phyloP scores from a whole-genome alignment of 2,329 filamentous ascomycete species.

The Colletotrichum nymphaeae region DNA sequence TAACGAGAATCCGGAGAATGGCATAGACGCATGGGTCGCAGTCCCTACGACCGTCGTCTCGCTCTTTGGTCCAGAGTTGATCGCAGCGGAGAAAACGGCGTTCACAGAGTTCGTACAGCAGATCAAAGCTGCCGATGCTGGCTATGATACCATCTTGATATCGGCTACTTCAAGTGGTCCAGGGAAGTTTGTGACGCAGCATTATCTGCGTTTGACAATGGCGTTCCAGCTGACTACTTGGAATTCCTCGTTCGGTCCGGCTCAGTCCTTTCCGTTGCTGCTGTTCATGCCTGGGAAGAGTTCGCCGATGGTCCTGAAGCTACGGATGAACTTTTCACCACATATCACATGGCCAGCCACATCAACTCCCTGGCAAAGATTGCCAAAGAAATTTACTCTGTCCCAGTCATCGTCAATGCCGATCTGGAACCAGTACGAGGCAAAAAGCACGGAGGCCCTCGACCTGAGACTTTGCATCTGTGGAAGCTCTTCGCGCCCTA shows the following conservation, averaged over 20 bases:
- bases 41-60: background rate
- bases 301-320: background rate
- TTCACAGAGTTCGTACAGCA: background rate
- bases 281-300: background rate
- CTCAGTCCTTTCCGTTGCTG: background rate
- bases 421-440: background rate
- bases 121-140: background rate
- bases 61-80: background rate
- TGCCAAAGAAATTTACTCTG: conserved; percentile 12
- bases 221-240: background rate
- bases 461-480: background rate
- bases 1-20: background rate
- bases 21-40: too few species aligned
- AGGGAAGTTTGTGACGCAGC: background rate
- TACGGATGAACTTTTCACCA: background rate
- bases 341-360: background rate
- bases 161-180: background rate
- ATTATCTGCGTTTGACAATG: background rate
- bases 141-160: background rate
- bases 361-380: background rate
- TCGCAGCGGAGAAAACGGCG: background rate
- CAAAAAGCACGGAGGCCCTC: background rate
- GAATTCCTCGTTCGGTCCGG: background rate
- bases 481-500: background rate
- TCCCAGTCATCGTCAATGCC: background rate